These are phyloP conservation scores for Lenwebbia sp. DNA, from an alignment of 345 rosid species.

Conservation along the genomic window DNA sequence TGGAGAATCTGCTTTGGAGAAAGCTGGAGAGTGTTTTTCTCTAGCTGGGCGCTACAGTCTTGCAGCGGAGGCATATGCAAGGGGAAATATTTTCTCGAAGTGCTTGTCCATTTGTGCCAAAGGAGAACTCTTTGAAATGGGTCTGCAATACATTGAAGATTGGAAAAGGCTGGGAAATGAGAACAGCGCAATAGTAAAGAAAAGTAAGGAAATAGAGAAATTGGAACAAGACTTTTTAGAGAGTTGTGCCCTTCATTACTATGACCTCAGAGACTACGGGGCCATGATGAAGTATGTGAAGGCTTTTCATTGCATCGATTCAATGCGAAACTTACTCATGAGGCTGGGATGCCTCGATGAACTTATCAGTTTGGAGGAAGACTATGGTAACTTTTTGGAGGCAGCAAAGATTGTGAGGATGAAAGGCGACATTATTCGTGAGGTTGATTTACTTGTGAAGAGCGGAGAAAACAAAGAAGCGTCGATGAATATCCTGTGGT, in stretches of 20 bases:
- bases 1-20: neutral
- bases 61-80: neutral
- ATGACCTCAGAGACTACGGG: neutral
- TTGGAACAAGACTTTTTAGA: neutral
- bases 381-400: slow-evolving; percentile 9
- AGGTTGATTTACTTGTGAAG: slow-evolving; percentile 24
- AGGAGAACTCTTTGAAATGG: neutral
- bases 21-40: slow-evolving; percentile 2
- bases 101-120: slow-evolving; percentile 2
- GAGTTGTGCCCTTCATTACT: neutral
- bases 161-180: neutral
- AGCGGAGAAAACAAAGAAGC: slow-evolving; percentile 22
- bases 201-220: neutral
- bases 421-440: slow-evolving; percentile 22
- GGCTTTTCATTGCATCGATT: neutral
- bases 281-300: slow-evolving; percentile 17
- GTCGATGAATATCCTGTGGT: slow-evolving; percentile 13
- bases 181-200: neutral
- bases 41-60: neutral
- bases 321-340: slow-evolving; percentile 1
- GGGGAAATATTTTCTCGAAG: neutral
- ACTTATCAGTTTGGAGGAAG: slow-evolving; percentile 14
- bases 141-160: neutral
- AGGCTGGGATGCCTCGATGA: slow-evolving; percentile 7
- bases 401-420: slow-evolving; percentile 13